phyloP scores from a whole-genome alignment of 1,139 yeast genomes.

The Pichia sp. region DNA sequence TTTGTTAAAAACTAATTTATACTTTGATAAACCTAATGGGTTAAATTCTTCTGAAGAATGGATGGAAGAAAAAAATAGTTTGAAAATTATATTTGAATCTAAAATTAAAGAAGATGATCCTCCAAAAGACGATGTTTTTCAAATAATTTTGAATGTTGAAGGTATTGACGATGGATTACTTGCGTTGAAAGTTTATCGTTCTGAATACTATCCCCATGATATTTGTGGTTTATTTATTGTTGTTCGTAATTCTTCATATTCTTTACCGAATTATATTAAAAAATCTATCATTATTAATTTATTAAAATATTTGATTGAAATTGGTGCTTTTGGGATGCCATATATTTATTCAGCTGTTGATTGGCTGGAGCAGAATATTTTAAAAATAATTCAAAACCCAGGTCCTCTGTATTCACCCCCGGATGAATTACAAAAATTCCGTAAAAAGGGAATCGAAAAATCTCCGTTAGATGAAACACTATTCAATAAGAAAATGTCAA shows the following conservation, averaged over 20 bases:
- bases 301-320: constrained; percentile 35
- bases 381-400: constrained; percentile 58
- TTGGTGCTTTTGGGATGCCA: constrained; percentile 57
- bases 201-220: constrained; percentile 49
- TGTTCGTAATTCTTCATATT: constrained; percentile 40
- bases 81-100: constrained; percentile 48
- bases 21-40: constrained; percentile 6
- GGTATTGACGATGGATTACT: constrained; percentile 33
- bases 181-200: constrained; percentile 46
- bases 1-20: background rate
- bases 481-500: constrained; percentile 17
- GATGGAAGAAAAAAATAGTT: constrained; percentile 73
- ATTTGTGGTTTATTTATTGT: constrained; percentile 59
- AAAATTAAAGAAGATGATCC: constrained; percentile 27
- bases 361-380: constrained; percentile 65
- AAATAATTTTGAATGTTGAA: constrained; percentile 32
- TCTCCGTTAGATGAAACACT: background rate
- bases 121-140: constrained; percentile 28
- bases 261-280: constrained; percentile 70
- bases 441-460: background rate
- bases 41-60: constrained; percentile 38
- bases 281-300: constrained; percentile 52
- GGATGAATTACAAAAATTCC: background rate
- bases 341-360: constrained; percentile 61
- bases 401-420: constrained; percentile 51